These are phyloP conservation scores for Decorospora gaudefroyi DNA, from an alignment of 2,329 filamentous ascomycete species.

Conservation along the genomic window DNA sequence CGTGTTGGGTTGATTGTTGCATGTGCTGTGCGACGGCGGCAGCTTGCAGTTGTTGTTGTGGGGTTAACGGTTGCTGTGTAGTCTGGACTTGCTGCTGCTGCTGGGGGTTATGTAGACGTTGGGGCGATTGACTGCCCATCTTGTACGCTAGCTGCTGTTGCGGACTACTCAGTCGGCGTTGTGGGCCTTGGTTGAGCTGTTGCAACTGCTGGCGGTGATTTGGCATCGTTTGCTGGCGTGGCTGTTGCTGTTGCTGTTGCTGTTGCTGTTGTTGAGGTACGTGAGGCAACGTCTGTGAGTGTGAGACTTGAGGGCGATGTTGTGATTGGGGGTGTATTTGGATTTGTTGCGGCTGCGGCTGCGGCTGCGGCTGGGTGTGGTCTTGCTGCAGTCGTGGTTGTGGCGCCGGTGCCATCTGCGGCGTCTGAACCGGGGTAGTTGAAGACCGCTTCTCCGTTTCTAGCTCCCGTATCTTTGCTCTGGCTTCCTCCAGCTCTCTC, in stretches of 20 bases:
- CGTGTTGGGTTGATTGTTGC: constrained; percentile 14
- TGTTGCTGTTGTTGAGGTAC: constrained; percentile 21
- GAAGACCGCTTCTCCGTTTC: constrained; percentile 41
- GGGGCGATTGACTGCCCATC: constrained; percentile 24
- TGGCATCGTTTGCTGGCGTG: constrained; percentile 14
- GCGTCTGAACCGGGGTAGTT: constrained; percentile 33
- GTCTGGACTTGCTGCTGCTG: constrained; percentile 20
- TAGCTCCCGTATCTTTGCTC: constrained; percentile 41
- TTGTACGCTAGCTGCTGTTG: constrained; percentile 30
- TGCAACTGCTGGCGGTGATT: constrained; percentile 31
- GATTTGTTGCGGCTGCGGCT: constrained; percentile 18
- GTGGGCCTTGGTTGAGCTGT: constrained; percentile 27
- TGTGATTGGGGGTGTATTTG: constrained; percentile 12
- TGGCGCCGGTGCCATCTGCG: constrained; percentile 25
- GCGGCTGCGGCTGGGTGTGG: constrained; percentile 25
- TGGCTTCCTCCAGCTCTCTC: constrained; percentile 45
- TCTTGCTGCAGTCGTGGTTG: constrained; percentile 17
- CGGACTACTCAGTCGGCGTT: constrained; percentile 18
- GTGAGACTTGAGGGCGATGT: constrained; percentile 16
- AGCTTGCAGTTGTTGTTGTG: constrained; percentile 15
- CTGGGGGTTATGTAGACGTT: constrained; percentile 15
- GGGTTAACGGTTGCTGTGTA: constrained; percentile 18
- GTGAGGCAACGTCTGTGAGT: constrained; percentile 15
- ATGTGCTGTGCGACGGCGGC: constrained; percentile 28
- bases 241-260: constrained; percentile 18